phyloP scores from a whole-genome alignment of 495 filamentous ascomycete genomes.

The Pyronema domesticum region DNA sequence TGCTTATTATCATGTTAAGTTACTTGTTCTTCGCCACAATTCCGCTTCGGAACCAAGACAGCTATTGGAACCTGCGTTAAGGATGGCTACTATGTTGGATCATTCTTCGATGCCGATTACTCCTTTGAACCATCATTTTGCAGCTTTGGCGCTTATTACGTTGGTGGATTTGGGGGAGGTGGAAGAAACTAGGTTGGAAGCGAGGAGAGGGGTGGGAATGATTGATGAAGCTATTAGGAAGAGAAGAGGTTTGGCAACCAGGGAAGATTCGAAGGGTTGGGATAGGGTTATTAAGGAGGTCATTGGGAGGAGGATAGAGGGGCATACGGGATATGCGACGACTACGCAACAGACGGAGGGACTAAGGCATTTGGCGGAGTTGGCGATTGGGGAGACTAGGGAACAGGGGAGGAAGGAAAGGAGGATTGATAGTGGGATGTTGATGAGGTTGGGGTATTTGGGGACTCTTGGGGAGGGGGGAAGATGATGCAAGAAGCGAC shows the following conservation, averaged over 20 bases:
- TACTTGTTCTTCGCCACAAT: constrained; percentile 43
- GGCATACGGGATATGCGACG: constrained; percentile 5
- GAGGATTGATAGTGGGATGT: constrained; percentile 11
- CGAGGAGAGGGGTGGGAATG: constrained; percentile 24
- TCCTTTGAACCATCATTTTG: constrained; percentile 58
- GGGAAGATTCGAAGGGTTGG: constrained; percentile 20
- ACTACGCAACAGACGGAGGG: constrained; percentile 17
- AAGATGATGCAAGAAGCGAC: too few relatives aligned
- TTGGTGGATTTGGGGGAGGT: constrained; percentile 45
- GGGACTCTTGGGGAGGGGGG: constrained; percentile 1
- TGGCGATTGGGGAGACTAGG: constrained; percentile 18
- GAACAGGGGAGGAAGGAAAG: neutral
- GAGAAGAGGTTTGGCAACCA: constrained; percentile 7
- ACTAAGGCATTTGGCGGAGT: constrained; percentile 22
- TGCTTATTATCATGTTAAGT: constrained; percentile 54
- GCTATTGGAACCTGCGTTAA: constrained; percentile 43
- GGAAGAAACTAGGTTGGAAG: constrained; percentile 22
- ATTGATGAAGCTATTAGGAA: constrained; percentile 17
- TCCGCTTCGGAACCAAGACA: constrained; percentile 38
- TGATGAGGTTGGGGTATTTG: constrained; percentile 22
- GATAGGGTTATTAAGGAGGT: constrained; percentile 19
- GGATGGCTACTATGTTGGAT: constrained; percentile 37
- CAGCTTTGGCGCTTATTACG: constrained; percentile 46
- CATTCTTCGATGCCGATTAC: constrained; percentile 38
- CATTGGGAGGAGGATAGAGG: constrained; percentile 15